Evolutionary conservation across 352 stramenopile genomes (phyloP).

Genomic region (Thraustochytrium sp.): DNA sequence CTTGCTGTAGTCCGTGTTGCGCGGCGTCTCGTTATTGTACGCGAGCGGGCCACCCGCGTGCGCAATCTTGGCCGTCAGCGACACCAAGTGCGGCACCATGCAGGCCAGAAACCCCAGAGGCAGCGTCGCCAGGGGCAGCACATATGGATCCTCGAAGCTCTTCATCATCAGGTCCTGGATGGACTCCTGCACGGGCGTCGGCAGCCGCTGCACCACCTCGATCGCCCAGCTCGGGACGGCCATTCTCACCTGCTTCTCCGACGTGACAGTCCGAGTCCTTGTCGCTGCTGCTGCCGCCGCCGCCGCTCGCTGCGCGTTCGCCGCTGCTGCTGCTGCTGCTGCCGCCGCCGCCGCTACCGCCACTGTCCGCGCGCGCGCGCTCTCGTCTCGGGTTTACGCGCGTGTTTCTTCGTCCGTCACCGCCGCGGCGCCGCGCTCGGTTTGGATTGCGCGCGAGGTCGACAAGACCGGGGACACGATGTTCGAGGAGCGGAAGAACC

Average conservation of each 20-base stretch:
- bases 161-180: constrained; percentile 36
- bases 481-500: too few relatives aligned
- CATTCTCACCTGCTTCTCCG: too few relatives aligned
- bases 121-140: neutral
- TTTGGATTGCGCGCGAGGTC: too few relatives aligned
- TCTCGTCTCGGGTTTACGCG: too few relatives aligned
- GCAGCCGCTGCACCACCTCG: constrained; percentile 17
- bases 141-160: neutral
- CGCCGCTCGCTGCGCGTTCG: neutral
- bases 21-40: constrained; percentile 44
- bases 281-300: too few relatives aligned
- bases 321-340: neutral
- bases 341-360: too few relatives aligned
- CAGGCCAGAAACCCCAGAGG: neutral
- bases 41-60: neutral
- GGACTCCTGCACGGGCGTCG: constrained; percentile 15
- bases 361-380: too few relatives aligned
- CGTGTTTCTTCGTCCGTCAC: too few relatives aligned
- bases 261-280: too few relatives aligned
- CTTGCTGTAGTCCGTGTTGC: neutral
- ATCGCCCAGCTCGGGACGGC: neutral
- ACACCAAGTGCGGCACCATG: constrained; percentile 1
- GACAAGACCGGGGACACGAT: too few relatives aligned
- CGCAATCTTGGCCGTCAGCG: neutral
- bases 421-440: too few relatives aligned